Base-by-base conservation (phyloP, 805 yeast species). In the Ogataea methanolica region DNA sequence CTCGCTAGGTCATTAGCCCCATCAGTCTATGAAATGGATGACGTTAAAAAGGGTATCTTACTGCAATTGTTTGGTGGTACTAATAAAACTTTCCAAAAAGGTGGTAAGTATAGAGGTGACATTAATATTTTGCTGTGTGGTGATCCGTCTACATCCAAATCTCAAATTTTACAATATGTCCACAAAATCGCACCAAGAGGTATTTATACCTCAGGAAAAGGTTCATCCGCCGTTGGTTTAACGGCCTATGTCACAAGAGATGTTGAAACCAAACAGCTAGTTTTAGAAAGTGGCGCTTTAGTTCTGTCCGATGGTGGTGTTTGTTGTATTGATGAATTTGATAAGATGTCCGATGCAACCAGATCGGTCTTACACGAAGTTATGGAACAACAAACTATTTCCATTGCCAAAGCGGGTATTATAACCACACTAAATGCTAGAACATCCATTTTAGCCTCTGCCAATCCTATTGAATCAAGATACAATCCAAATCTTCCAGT, bases 101-200 rank as follows among this genome's bases (percentile, higher is more conserved):
- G 97, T 58, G 98, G 98, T 3, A 76, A 89, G 53, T 92, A 91
- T 65, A 80, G 99, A 73, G 99, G 99, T 42, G 99, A 94, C 63
- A 83, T 94, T 51, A 94, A 94, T 61, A 76, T 94, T 42, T 70
- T 94, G 47, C 73, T 94, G 39, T 92, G 98, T 71, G 99, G 99
- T 57, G 99, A 94, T 65, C 99, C 99, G 1, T 92, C 98, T 9
- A 94, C 99, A 2, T 83, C 97, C 12, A 94, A 94, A 65, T 94
- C 99, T 3, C 99, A 94, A 67, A 69, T 94, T 41, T 74, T 94
- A 55, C 96, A 90, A 62, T 94, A 94, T 57, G 97, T 94, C 39
- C 99, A 94, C 70, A 88, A 91, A 61, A 94, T 94, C 56, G 96
- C 99, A 1, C 99, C 99, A 40, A 78, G 99, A 63, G 99, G 99